Percentiles rank a stretch among this genome's conserved stretches.
These are phyloP conservation scores for Skeletonema grethae DNA, from an alignment of 108 stramenopile species.

Conservation along the genomic window DNA sequence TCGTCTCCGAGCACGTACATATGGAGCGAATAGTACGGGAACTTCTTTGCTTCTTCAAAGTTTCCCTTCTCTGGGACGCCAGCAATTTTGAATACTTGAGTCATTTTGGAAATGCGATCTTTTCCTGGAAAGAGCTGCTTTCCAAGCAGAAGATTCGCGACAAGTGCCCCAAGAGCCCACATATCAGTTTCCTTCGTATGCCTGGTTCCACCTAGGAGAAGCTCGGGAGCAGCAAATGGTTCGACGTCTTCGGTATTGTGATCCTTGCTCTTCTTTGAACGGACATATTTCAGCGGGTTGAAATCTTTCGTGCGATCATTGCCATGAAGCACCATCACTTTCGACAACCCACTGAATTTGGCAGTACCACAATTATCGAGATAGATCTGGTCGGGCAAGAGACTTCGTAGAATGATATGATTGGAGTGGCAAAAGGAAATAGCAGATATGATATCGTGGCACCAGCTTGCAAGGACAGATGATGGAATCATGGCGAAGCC, in stretches of 20 bases:
- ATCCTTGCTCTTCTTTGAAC: slow-evolving; percentile 46
- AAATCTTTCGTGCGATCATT: slow-evolving; percentile 50
- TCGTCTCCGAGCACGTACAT: slow-evolving; percentile 47
- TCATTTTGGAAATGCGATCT: slow-evolving; percentile 65
- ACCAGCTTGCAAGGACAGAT: slow-evolving; percentile 70
- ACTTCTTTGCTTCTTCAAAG: slow-evolving; percentile 57
- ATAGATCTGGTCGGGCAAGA: slow-evolving; percentile 77
- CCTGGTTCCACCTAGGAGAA: slow-evolving; percentile 74
- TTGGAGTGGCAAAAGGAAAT: slow-evolving; percentile 81
- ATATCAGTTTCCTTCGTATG: slow-evolving; percentile 82
- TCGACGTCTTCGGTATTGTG: slow-evolving; percentile 67
- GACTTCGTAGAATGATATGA: slow-evolving; percentile 69
- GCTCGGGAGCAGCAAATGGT: slow-evolving; percentile 78
- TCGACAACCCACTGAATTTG: slow-evolving; percentile 73
- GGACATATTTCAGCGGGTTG: slow-evolving; percentile 53
- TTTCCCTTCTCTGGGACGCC: slow-evolving; percentile 70
- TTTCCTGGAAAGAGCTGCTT: slow-evolving; percentile 81
- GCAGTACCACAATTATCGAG: slow-evolving; percentile 79
- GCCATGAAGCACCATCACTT: slow-evolving; percentile 59
- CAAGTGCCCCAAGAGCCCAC: slow-evolving; percentile 80
- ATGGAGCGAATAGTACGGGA: slow-evolving; percentile 64
- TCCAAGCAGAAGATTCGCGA: slow-evolving; percentile 74
- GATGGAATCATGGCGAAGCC: slow-evolving; percentile 48
- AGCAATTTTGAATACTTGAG: slow-evolving; percentile 75
- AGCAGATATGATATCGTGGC: slow-evolving; percentile 79